Conservation (phyloP, 2,329 filamentous ascomycete genomes). For the Aspergillus sp. region DNA sequence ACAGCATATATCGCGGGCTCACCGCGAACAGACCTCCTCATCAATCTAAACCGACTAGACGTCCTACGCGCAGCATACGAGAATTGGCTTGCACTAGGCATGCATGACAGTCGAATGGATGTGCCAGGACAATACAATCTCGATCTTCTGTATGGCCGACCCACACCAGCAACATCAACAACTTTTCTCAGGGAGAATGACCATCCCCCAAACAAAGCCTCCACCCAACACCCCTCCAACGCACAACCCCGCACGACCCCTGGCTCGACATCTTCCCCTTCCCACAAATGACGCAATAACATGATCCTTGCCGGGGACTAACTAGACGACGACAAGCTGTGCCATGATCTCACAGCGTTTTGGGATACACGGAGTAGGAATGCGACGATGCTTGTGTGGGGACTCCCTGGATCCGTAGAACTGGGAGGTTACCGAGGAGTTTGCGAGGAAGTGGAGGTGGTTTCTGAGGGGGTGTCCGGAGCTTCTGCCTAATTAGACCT, state of each 20-base stretch:
- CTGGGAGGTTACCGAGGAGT: not conserved
- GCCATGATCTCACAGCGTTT: not conserved
- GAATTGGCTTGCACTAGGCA: not conserved
- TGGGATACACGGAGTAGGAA: not conserved
- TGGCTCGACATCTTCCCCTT: not conserved
- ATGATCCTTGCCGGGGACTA: not conserved
- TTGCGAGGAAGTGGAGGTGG: not conserved
- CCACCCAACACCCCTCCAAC: not conserved
- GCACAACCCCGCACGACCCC: not conserved
- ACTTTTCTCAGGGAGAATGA: no score
- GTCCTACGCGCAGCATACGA: not conserved
- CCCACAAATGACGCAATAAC: not conserved
- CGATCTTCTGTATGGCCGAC: not conserved
- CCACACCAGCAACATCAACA: no score
- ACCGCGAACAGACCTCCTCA: not conserved
- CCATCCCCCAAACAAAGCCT: not conserved
- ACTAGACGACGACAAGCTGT: not conserved
- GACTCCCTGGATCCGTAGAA: not conserved
- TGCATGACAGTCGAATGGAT: not conserved
- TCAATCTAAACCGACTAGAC: not conserved
- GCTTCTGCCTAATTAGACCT: not conserved
- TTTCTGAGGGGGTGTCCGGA: not conserved
- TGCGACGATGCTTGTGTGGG: not conserved
- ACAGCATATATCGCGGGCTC: not conserved
- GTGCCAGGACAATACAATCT: not conserved